phyloP scores from a whole-genome alignment of 768 basidiomycete genomes.

The Suillus luteus region DNA sequence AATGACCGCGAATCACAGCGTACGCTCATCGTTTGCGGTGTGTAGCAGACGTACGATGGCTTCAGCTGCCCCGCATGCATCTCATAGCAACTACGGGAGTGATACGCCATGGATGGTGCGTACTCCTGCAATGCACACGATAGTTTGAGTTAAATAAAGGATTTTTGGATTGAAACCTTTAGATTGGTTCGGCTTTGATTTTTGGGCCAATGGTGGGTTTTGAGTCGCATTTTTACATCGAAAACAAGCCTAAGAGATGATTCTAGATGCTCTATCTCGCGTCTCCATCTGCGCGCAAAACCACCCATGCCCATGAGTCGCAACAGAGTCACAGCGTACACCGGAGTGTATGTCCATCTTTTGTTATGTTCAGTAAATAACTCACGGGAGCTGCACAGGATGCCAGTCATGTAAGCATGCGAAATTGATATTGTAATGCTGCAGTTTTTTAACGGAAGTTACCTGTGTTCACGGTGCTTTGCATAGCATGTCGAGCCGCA shows the following conservation, averaged over 20 bases:
- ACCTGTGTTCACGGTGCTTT: constrained; percentile 9
- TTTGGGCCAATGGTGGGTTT: constrained; percentile 34
- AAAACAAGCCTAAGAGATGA: neutral
- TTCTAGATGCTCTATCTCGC: constrained; percentile 33
- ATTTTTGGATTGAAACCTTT: neutral
- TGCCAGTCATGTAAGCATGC: constrained; percentile 21
- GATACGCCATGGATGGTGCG: constrained; percentile 35
- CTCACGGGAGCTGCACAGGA: constrained; percentile 16
- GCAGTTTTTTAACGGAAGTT: constrained; percentile 5
- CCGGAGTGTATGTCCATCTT: constrained; percentile 22
- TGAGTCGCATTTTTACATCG: neutral
- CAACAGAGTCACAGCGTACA: constrained; percentile 19
- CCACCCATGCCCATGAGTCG: constrained; percentile 23
- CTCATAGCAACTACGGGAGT: constrained; percentile 20
- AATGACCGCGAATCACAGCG: constrained; percentile 14
- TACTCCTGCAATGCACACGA: neutral
- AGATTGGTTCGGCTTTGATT: constrained; percentile 35
- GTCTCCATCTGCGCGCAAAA: constrained; percentile 32
- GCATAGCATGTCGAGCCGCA: constrained; percentile 21
- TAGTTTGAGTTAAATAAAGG: neutral
- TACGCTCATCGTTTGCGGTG: constrained; percentile 19
- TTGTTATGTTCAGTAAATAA: constrained; percentile 5
- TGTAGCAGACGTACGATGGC: constrained; percentile 29
- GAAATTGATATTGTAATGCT: constrained; percentile 5
- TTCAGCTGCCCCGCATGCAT: constrained; percentile 23